Base-by-base conservation (phyloP, 805 yeast genomes). In the Torulaspora franciscae region DNA sequence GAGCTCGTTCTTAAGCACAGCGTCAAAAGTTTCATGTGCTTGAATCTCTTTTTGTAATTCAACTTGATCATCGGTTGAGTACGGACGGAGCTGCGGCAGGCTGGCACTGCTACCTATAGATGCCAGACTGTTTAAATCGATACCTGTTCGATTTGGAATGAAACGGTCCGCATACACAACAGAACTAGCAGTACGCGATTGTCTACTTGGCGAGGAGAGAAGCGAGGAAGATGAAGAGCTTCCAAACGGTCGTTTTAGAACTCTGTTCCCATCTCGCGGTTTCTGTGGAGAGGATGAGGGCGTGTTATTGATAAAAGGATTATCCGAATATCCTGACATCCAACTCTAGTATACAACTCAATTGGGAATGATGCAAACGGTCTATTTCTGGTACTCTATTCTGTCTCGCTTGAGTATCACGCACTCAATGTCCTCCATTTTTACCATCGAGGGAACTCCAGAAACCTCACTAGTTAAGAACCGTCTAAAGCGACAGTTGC, bases 81-180 rank as follows among this genome's bases (percentile, higher is more conserved):
- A 56, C 11, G 57, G 49, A 13, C 32, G 45, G 6, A 47, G 46
- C 27, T 57, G 57, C 37, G 62, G 64, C 33, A 64, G 58, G 13
- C 56, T 56, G 19, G 57, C 51, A 4, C 51, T 38, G 19, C 49
- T 62, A 26, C 54, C 59, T n/a, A 64, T 50, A 14, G 61, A 75
- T 62, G 80, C 83, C 6, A 96, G 96, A 0, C 96, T 88, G 57
- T 87, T 93, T 11, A 91, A 69, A 57, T 88, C 95, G 22, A 88
- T 77, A 0, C 95, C 96, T 1, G 86, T 81, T 39, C 99, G 68
- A 48, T 78, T 80, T 4, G 99, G 99, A 23, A 93, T 86, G 63
- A 80, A 88, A 45, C 98, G 70, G 64, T 90, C 99, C 50, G 85
- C 81, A 65, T 84, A 85, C 0, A 78, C 70, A 5, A 51, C 49